Conservation (phyloP, 148 eudicot species). For the Pharnaceum exiguum region DNA sequence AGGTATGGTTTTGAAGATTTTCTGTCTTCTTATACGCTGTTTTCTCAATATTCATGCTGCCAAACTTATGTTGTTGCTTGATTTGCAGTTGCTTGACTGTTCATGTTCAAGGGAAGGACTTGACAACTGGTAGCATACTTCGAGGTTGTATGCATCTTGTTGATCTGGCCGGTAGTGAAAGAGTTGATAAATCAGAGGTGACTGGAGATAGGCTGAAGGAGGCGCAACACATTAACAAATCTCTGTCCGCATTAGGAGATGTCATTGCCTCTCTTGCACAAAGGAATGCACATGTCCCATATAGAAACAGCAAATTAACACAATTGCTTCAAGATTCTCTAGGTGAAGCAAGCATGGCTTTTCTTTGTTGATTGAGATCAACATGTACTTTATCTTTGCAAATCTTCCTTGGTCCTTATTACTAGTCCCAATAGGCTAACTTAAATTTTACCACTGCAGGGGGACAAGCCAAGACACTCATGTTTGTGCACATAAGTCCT, state of each 20-base stretch:
- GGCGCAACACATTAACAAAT: slow-evolving; percentile 91
- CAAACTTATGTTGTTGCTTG: slow-evolving; percentile 7
- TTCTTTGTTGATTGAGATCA: background rate
- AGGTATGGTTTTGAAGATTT: slow-evolving; percentile 42
- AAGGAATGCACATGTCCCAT: slow-evolving; percentile 88
- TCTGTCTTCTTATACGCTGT: background rate
- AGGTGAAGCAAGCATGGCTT: slow-evolving; percentile 36
- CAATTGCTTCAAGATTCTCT: slow-evolving; percentile 95
- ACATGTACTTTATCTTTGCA: too few species aligned
- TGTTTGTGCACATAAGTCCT: slow-evolving; percentile 98
- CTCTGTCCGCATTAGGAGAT: slow-evolving; percentile 97
- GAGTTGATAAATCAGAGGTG: slow-evolving; percentile 97
- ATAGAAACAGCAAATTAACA: slow-evolving; percentile 93
- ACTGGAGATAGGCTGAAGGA: slow-evolving; percentile 96
- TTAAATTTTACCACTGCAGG: slow-evolving; percentile 35
- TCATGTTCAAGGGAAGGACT: slow-evolving; percentile 95
- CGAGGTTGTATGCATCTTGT: slow-evolving; percentile 99
- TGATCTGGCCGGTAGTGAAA: slow-evolving; percentile 97
- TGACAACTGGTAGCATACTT: slow-evolving; percentile 70
- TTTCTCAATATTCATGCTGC: background rate
- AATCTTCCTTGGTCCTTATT: too few species aligned
- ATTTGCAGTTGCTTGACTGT: slow-evolving; percentile 88
- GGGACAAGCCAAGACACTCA: slow-evolving; percentile 98
- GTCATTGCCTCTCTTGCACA: slow-evolving; percentile 95
- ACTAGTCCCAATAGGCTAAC: background rate